Conservation (phyloP, 768 basidiomycete species). For the Dacryopinax primogenitus region DNA sequence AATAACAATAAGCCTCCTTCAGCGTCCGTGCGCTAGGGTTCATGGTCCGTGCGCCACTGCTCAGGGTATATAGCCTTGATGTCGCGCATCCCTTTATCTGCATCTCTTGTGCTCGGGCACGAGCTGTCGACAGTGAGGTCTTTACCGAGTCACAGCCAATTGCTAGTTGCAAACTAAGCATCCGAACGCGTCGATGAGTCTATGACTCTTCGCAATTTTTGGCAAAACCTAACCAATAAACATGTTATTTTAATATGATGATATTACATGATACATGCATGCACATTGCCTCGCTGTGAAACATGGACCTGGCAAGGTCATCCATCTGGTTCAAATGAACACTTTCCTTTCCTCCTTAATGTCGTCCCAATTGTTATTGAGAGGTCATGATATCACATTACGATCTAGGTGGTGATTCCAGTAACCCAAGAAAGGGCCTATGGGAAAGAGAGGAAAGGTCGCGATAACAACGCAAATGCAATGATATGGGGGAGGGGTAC, state of each 20-base stretch:
- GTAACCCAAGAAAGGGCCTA: background rate
- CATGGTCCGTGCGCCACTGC: no score
- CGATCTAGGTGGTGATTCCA: background rate
- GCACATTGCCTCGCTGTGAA: background rate
- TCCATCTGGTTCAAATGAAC: no score
- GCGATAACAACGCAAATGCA: background rate
- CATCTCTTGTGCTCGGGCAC: conserved; percentile 94
- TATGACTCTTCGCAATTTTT: conserved; percentile 89
- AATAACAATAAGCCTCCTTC: background rate
- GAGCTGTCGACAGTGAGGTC: conserved; percentile 93
- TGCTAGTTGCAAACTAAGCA: conserved; percentile 97
- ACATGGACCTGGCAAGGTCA: background rate
- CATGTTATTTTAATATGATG: no score
- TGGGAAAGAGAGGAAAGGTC: background rate
- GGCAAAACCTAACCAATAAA: no score
- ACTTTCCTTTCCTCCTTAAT: no score
- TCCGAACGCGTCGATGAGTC: conserved; percentile 83
- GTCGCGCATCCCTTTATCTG: no score
- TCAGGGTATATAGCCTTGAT: no score
- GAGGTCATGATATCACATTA: background rate
- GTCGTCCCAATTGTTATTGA: background rate
- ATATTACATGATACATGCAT: no score
- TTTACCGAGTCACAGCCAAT: conserved; percentile 89
- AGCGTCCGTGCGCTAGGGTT: background rate
- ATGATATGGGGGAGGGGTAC: background rate